phyloP scores from a whole-genome alignment of 2,329 filamentous ascomycete species.

The Reticulascus tulasneorum region DNA sequence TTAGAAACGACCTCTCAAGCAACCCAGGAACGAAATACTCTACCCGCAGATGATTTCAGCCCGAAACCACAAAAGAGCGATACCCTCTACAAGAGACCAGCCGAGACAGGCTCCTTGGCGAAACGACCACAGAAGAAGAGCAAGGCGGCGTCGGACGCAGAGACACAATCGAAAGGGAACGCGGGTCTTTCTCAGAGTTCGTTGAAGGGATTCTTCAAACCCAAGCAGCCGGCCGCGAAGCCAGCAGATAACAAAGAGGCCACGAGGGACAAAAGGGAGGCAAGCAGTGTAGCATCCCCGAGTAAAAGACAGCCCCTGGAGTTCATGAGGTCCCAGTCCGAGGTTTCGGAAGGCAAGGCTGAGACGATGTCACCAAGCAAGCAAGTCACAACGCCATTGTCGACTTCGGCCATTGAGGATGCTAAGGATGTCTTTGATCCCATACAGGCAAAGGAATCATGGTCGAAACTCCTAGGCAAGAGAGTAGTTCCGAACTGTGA shows the following conservation, averaged over 20 bases:
- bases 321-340: conserved; percentile 1
- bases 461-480: conserved; percentile 79
- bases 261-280: too few relatives aligned
- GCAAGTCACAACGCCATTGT: conserved; percentile 1
- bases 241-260: neutral
- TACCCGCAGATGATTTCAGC: too few relatives aligned
- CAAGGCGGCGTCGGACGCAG: conserved; percentile 19
- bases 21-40: too few relatives aligned
- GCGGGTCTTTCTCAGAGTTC: conserved; percentile 44
- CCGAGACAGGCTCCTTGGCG: conserved; percentile 11
- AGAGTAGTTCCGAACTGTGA: conserved; percentile 75
- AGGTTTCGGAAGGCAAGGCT: neutral
- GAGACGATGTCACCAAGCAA: neutral
- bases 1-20: too few relatives aligned
- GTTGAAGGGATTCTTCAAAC: conserved; percentile 76
- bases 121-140: conserved; percentile 32
- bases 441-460: conserved; percentile 72
- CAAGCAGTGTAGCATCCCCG: too few relatives aligned
- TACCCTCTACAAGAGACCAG: conserved; percentile 12
- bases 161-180: conserved; percentile 28
- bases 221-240: conserved; percentile 34
- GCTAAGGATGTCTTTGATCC: conserved; percentile 57
- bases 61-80: too few relatives aligned
- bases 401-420: conserved; percentile 3
- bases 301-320: neutral